phyloP scores from a whole-genome alignment of 768 basidiomycete species.

The Serendipita vermifera region DNA sequence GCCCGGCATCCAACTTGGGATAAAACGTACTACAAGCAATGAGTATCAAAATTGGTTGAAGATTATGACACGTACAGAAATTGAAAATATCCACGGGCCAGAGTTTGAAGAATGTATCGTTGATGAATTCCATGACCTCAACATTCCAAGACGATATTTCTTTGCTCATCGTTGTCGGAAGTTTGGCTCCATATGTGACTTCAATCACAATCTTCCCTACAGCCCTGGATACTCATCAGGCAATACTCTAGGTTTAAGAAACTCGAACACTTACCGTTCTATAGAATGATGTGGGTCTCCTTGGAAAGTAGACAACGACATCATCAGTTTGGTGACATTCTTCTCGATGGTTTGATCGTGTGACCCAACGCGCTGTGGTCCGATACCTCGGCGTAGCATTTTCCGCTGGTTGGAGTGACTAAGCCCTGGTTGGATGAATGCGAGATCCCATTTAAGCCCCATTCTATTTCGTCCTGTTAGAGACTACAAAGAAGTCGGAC shows the following conservation, averaged over 20 bases:
- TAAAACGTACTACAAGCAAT: not conserved
- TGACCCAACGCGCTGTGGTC: not conserved
- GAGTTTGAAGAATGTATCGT: not conserved
- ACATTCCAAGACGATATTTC: too few relatives aligned
- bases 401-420: not conserved
- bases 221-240: too few relatives aligned
- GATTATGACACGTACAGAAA: not conserved
- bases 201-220: too few relatives aligned
- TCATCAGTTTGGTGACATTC: not conserved
- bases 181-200: too few relatives aligned
- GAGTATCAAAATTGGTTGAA: not conserved
- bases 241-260: too few relatives aligned
- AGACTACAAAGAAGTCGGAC: too few relatives aligned
- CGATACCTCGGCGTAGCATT: not conserved
- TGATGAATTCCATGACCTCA: not conserved
- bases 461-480: too few relatives aligned
- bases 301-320: not conserved
- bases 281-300: too few relatives aligned
- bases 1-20: not conserved
- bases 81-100: not conserved
- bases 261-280: too few relatives aligned
- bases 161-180: too few relatives aligned
- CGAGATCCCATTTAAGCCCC: not conserved
- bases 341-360: not conserved
- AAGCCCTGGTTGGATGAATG: conserved; percentile 2